Evolutionary conservation across 2,329 filamentous ascomycete genomes (phyloP).

Genomic region (Paecilomyces variotii): DNA sequence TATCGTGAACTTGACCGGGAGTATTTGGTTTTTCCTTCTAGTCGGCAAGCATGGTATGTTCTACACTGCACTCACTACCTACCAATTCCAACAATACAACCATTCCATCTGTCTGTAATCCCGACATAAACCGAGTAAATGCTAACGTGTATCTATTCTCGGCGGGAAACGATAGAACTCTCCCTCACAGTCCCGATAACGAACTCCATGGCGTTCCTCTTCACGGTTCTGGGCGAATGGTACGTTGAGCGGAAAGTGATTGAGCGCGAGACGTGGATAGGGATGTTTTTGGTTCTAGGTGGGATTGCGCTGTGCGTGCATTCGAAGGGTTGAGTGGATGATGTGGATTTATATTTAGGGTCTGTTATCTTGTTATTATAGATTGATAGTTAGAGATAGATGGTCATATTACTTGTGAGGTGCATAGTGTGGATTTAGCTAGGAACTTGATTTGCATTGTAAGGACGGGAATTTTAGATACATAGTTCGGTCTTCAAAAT

Average conservation of each 20-base stretch:
- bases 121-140: conserved; percentile 1
- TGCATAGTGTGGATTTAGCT: not conserved
- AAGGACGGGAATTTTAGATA: too few species aligned
- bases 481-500: not conserved
- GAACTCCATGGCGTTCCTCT: conserved; percentile 90
- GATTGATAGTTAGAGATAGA: not conserved
- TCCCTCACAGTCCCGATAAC: conserved; percentile 92
- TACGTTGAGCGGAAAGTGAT: conserved; percentile 90
- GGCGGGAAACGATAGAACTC: conserved; percentile 53
- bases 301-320: conserved; percentile 82
- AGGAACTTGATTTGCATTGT: too few species aligned
- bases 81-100: not conserved
- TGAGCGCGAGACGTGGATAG: conserved; percentile 72
- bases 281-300: conserved; percentile 68
- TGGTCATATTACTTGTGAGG: not conserved
- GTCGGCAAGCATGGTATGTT: conserved; percentile 81
- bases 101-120: too few species aligned
- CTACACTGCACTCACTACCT: conserved; percentile 1
- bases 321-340: conserved; percentile 23
- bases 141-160: not conserved
- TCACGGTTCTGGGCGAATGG: conserved; percentile 92
- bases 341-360: not conserved
- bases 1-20: conserved; percentile 81
- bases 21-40: conserved; percentile 91
- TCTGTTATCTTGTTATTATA: too few species aligned